phyloP scores from a whole-genome alignment of 805 yeast genomes.

The Candida dajiaensis region DNA sequence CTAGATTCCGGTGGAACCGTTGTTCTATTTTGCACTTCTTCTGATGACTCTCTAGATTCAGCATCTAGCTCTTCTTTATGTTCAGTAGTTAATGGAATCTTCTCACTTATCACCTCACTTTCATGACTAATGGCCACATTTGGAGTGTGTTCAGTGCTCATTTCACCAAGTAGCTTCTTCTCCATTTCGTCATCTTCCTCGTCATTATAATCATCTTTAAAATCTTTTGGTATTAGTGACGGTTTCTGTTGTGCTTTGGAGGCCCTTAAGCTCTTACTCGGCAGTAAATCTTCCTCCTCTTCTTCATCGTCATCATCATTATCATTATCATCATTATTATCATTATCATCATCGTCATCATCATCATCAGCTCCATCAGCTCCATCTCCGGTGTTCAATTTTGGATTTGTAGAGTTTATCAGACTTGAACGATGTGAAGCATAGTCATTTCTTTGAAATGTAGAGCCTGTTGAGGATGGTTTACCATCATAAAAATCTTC shows the following conservation, averaged over 20 bases:
- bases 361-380: not conserved
- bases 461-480: not conserved
- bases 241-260: conserved; percentile 5
- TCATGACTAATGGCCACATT: not conserved
- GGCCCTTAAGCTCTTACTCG: not conserved
- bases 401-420: not conserved
- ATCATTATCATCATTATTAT: not conserved
- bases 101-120: conserved; percentile 9
- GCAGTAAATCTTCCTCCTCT: not conserved
- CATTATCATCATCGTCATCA: not conserved
- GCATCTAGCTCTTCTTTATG: conserved; percentile 17
- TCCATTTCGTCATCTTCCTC: conserved; percentile 20
- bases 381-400: not conserved
- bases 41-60: not conserved
- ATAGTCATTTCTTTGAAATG: not conserved
- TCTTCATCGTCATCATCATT: not conserved
- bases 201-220: conserved; percentile 18
- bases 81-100: conserved; percentile 15
- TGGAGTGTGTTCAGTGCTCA: not conserved
- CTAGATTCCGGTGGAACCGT: not conserved
- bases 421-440: not conserved
- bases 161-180: conserved; percentile 1
- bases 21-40: not conserved
- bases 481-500: not conserved
- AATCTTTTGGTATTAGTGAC: conserved; percentile 23